Conservation (phyloP, 768 basidiomycete genomes). For the Podaxis pistillaris region DNA sequence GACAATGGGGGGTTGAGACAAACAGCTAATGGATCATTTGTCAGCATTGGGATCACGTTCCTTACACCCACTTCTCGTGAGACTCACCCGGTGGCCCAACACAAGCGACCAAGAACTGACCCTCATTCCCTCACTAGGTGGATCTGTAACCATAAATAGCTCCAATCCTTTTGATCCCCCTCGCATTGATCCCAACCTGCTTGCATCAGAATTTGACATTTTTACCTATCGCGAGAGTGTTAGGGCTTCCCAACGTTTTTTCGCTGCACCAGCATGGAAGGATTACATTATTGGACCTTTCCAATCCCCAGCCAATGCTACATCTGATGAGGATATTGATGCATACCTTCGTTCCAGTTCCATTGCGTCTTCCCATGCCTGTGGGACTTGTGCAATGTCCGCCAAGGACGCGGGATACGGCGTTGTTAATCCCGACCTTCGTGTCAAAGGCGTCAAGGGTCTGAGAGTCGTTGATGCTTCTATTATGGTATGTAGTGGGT, state of each 20-base stretch:
- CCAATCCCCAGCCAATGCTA: conserved; percentile 11
- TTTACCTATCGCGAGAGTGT: conserved; percentile 22
- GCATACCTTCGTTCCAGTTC: conserved; percentile 22
- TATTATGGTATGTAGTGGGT: conserved; percentile 26
- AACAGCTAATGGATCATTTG: conserved; percentile 23
- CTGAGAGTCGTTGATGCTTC: conserved; percentile 39
- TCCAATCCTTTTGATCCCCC: conserved; percentile 25
- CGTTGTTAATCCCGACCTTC: conserved; percentile 24
- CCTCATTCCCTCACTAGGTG: conserved; percentile 16
- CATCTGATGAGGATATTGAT: conserved; percentile 26
- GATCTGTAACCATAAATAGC: conserved; percentile 20
- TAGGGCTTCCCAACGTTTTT: conserved; percentile 19
- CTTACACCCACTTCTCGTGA: conserved; percentile 31
- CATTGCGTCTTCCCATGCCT: conserved; percentile 28
- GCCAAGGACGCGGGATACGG: conserved; percentile 22
- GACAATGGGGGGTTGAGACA: conserved; percentile 15
- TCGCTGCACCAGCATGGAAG: conserved; percentile 21
- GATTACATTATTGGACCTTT: conserved; percentile 22
- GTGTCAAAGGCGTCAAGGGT: conserved; percentile 32
- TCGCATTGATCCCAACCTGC: conserved; percentile 23
- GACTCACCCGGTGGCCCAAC: not conserved
- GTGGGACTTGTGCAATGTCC: conserved; percentile 31
- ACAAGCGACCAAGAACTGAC: not conserved
- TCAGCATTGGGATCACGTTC: conserved; percentile 24
- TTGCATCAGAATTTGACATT: conserved; percentile 22